Base-by-base conservation (phyloP, 2,329 filamentous ascomycete species). In the Elsinoe arachidis region DNA sequence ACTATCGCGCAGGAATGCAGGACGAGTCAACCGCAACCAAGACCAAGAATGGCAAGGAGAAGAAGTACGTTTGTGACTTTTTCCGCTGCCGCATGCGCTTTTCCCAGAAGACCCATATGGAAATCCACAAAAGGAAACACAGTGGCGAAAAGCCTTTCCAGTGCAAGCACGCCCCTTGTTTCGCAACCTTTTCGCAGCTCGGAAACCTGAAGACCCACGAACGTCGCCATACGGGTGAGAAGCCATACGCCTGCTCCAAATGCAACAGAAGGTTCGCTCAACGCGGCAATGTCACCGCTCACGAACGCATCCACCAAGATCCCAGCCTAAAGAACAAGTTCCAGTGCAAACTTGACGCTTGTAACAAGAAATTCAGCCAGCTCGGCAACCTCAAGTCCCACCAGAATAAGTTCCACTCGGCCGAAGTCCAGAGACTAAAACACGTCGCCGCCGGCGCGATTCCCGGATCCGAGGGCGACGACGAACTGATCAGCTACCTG, bases 361-460 rank as follows among this genome's bases (percentile, higher is more conserved):
- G 92, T 73, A 83, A 84, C 60, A 96, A 96, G 75, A 80, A 85
- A 43, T 96, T 96, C 68, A 95, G 89, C 0, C 88, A 95, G 64
- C 80, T 92, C 1, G 92, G 92, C 7, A 96, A 96, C 67, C 80
- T 96, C 63, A 97, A 97, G 86, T 88, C 87, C 2, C 92, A 97
- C 67, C 90, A 95, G 72, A 96, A 96, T 75, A 92, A 91, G 67
- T 96, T 95, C 69, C 92, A 97, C 72, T 80, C 82, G 37, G 74
- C 81, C n/a, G 86, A 87, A 0, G 78, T 96, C 38, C 79, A 82
- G 59, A 76, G 79, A 12, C 77, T 96, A 21, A 90, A 86, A 0
- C 64, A 75, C 43, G 86, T 85, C 67, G 93, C 96, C 68, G 10
- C 26, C 21, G 11, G 11, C n/a, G 15, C 10, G 38, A 38, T 47